These are phyloP conservation scores for Buddleja alternifolia DNA, from an alignment of 257 asterid species.

Conservation along the genomic window DNA sequence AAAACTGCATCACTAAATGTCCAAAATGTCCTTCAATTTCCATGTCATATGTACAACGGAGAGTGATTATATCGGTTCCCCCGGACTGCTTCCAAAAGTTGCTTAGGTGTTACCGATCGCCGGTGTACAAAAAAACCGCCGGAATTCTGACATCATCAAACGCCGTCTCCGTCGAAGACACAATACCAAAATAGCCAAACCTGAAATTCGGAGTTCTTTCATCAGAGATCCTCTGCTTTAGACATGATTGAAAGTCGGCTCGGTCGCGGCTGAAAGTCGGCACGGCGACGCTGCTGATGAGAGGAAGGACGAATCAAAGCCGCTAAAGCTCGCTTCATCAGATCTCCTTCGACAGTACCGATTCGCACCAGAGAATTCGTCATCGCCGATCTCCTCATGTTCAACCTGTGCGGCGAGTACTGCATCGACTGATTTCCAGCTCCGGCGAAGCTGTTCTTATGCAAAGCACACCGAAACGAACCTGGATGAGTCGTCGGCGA, in stretches of 20 bases:
- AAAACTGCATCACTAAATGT: slow-evolving; percentile 19
- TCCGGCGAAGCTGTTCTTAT: slow-evolving; percentile 18
- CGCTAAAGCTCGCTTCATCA: slow-evolving; percentile 38
- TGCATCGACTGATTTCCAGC: background rate
- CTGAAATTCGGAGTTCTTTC: slow-evolving; percentile 26
- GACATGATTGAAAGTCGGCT: slow-evolving; percentile 36
- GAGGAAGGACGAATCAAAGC: slow-evolving; percentile 43
- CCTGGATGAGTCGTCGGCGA: slow-evolving; percentile 38
- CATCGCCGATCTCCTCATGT: slow-evolving; percentile 47
- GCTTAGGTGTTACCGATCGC: slow-evolving; percentile 24
- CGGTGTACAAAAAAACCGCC: slow-evolving; percentile 21
- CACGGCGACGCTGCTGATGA: slow-evolving; percentile 44
- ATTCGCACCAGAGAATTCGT: slow-evolving; percentile 46
- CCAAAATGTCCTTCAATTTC: slow-evolving; percentile 28
- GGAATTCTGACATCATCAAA: background rate
- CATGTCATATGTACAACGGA: slow-evolving; percentile 27
- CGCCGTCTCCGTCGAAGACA: background rate
- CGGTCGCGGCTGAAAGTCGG: slow-evolving; percentile 30
- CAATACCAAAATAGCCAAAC: slow-evolving; percentile 32
- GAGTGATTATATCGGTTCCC: slow-evolving; percentile 9
- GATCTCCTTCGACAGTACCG: slow-evolving; percentile 47
- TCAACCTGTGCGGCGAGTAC: slow-evolving; percentile 40
- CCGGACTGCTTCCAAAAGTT: slow-evolving; percentile 17
- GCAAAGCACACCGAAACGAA: slow-evolving; percentile 38
- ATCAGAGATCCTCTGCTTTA: slow-evolving; percentile 25